A percentile compares a stretch with the other conserved stretches of the same genome.
These are phyloP conservation scores for Angomonas ambiguus DNA, from an alignment of 208 protist species.

Conservation along the genomic window DNA sequence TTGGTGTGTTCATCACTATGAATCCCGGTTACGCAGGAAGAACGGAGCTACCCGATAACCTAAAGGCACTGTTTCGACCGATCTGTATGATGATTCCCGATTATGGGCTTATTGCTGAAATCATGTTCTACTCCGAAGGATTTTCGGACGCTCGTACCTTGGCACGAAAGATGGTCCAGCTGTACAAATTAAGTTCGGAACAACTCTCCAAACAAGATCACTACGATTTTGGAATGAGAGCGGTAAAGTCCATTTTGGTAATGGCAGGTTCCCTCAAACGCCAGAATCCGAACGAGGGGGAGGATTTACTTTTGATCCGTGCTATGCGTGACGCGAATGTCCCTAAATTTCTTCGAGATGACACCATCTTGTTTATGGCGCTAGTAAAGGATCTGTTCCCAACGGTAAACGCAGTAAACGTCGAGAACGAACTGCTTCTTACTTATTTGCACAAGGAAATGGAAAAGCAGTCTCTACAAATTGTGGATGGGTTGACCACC, in stretches of 20 bases:
- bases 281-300: slow-evolving; percentile 80
- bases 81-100: slow-evolving; percentile 98
- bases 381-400: slow-evolving; percentile 94
- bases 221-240: slow-evolving; percentile 97
- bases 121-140: slow-evolving; percentile 97
- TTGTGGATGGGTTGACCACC: slow-evolving; percentile 79
- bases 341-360: slow-evolving; percentile 93
- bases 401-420: slow-evolving; percentile 77
- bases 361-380: slow-evolving; percentile 92
- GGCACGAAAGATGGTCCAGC: slow-evolving; percentile 95
- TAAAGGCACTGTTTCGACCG: slow-evolving; percentile 96
- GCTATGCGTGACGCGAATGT: slow-evolving; percentile 94
- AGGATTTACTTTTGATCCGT: slow-evolving; percentile 94
- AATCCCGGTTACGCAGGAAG: slow-evolving; percentile 97
- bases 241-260: slow-evolving; percentile 95
- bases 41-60: slow-evolving; percentile 96
- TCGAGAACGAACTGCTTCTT: slow-evolving; percentile 74
- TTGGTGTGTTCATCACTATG: slow-evolving; percentile 98
- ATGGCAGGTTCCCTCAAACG: slow-evolving; percentile 93
- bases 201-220: slow-evolving; percentile 96
- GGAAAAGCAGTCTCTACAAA: slow-evolving; percentile 57
- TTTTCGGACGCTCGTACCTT: slow-evolving; percentile 93
- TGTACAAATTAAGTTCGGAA: slow-evolving; percentile 95
- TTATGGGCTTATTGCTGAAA: slow-evolving; percentile 95
- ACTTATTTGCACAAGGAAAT: slow-evolving; percentile 74